Evolutionary conservation across 202 grass and related monocot species (phyloP), one percentile per base, ranked within the genome.

Genomic region (Hordeum pubiflorum): DNA sequence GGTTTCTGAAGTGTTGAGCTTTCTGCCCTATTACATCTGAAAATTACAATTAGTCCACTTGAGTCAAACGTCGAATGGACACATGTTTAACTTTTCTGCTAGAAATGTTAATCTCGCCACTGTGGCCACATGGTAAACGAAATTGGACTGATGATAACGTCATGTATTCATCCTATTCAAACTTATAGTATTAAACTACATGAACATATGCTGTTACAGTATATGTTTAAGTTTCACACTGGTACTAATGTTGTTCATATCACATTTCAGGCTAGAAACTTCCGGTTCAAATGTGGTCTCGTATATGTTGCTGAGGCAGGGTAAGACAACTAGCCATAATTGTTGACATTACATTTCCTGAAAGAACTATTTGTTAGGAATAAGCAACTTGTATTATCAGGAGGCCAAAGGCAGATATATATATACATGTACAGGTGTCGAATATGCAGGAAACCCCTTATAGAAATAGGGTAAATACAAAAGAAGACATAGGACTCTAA

Each of bases 221-320:
- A 34, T 43, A 67, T 58, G 1, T 78, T 73, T 62, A 56, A 63
- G 15, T 77, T 50, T 46, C 33, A 78, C 24, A 66, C 39, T 31
- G 18, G 48, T 59, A 57, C 65, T 63, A 58, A 86, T 78, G 10
- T 41, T 75, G n/a, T 63, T 63, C 56, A 27, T 58, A 58, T 79
- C 41, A 18, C 33, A 69, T 84, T 88, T 85, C 88, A 99, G 96
- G 96, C 92, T 76, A 82, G 96, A 85, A 99, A 99, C 83, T 99
- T 99, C 60, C 89, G 96, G 46, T 99, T 99, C 85, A 95, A 99
- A 91, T 99, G 96, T 77, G 96, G 92, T 79, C 96, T 99, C 26
- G 96, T 99, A 72, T 96, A 99, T 89, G 96, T 99, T 89, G 96
- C 92, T 12, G 96, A 99, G 69, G 87, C 92, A 79, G 96, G 96